phyloP scores from a whole-genome alignment of 768 basidiomycete genomes.

The Galerina sulciceps region DNA sequence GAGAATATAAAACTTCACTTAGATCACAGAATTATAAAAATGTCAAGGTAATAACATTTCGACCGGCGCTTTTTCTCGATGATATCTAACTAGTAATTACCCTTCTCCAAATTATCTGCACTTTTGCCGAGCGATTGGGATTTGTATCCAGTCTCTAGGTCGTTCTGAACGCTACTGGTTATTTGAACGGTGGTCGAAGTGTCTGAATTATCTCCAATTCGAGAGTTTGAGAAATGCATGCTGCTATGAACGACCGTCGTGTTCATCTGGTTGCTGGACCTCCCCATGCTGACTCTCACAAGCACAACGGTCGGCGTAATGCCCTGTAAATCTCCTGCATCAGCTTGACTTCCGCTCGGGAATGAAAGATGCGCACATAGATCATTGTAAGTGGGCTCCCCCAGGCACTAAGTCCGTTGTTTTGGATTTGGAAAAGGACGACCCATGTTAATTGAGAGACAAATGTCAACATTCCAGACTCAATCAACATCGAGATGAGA shows the following conservation, averaged over 20 bases:
- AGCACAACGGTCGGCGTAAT: slow-evolving; percentile 4
- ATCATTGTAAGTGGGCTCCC: neutral
- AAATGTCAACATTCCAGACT: slow-evolving; percentile 6
- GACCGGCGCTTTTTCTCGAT: too few species aligned
- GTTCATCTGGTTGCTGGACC: neutral
- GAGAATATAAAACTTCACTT: too few species aligned
- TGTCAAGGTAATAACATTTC: too few species aligned
- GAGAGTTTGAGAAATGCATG: neutral
- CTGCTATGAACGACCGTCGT: neutral
- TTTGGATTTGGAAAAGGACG: slow-evolving; percentile 2
- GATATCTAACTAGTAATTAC: too few species aligned
- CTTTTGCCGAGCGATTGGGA: neutral
- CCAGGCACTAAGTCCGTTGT: neutral
- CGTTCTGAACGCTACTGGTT: neutral
- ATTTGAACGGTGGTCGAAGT: neutral
- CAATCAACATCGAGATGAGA: neutral
- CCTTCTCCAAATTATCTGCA: neutral
- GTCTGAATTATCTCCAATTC: neutral
- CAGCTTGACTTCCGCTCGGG: too few species aligned
- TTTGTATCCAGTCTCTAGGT: neutral
- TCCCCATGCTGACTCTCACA: slow-evolving; percentile 4
- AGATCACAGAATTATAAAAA: too few species aligned
- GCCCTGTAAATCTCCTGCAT: neutral
- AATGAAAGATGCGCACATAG: neutral
- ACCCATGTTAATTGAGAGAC: slow-evolving; percentile 1